Percentiles rank a stretch among this genome's conserved stretches.
These are phyloP conservation scores for Aureobasidium vineae DNA, from an alignment of 2,329 filamentous ascomycete species.

Conservation along the genomic window DNA sequence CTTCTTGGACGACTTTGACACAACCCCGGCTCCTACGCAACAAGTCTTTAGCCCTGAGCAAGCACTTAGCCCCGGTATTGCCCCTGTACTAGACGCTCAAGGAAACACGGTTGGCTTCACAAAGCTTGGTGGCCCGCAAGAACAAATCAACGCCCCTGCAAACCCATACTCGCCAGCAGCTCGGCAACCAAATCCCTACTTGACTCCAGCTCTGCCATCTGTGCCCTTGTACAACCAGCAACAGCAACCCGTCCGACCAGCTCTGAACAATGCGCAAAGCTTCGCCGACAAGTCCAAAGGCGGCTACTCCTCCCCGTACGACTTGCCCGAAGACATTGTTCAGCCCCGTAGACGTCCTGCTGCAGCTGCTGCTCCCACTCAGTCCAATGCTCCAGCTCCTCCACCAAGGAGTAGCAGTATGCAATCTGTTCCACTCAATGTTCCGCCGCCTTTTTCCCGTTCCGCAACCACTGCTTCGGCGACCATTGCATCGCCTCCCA, in stretches of 20 bases:
- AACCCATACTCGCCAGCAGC: conserved; percentile 30
- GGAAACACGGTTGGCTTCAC: conserved; percentile 26
- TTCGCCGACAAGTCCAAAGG: conserved; percentile 89
- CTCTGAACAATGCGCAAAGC: conserved; percentile 57
- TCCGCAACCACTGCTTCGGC: conserved; percentile 34
- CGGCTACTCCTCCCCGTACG: conserved; percentile 91
- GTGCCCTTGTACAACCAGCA: conserved; percentile 19
- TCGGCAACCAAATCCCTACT: conserved; percentile 42
- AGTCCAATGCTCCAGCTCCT: conserved; percentile 46
- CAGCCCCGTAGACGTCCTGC: conserved; percentile 62
- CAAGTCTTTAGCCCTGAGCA: conserved; percentile 1
- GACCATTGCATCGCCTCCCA: conserved; percentile 42
- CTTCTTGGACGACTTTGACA: conserved; percentile 67
- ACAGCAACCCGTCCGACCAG: conserved; percentile 24
- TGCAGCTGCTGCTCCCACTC: conserved; percentile 41
- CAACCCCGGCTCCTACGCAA: background rate
- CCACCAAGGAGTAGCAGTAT: conserved; percentile 61
- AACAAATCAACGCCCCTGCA: conserved; percentile 22
- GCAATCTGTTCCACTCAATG: conserved; percentile 39
- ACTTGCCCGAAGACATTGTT: conserved; percentile 85
- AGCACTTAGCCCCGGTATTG: conserved; percentile 20
- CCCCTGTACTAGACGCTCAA: conserved; percentile 16
- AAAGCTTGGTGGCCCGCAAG: conserved; percentile 6
- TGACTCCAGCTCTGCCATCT: background rate
- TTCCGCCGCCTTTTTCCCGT: conserved; percentile 26